phyloP scores from a whole-genome alignment of 208 protist species.

The Leptomonas pyrrhocoris region DNA sequence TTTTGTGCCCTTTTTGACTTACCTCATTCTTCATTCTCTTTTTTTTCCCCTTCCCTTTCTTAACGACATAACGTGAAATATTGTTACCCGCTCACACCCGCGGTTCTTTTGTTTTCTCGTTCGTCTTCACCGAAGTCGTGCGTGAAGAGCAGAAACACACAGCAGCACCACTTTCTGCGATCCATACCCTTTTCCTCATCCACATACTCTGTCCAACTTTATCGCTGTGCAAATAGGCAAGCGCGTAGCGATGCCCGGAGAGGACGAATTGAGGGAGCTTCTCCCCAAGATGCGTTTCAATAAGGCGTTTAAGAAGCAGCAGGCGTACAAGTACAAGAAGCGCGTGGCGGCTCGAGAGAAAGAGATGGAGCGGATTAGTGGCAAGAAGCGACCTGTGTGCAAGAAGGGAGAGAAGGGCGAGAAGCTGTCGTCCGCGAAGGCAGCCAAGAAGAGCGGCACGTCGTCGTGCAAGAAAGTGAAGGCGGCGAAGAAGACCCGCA shows the following conservation, averaged over 20 bases:
- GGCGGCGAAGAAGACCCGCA: slow-evolving; percentile 39
- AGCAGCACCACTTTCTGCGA: too few relatives aligned
- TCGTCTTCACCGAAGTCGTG: too few relatives aligned
- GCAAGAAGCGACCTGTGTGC: slow-evolving; percentile 24
- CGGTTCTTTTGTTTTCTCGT: too few relatives aligned
- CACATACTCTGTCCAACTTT: background rate
- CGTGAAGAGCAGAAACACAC: too few relatives aligned
- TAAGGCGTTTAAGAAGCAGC: slow-evolving; percentile 62
- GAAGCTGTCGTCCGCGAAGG: background rate
- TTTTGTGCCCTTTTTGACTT: slow-evolving; percentile 1
- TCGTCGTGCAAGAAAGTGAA: background rate
- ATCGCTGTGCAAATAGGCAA: background rate
- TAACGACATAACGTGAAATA: too few relatives aligned
- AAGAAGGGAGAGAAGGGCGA: background rate
- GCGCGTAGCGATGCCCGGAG: slow-evolving; percentile 16
- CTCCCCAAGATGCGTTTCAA: slow-evolving; percentile 56
- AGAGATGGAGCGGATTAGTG: slow-evolving; percentile 33
- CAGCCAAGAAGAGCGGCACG: slow-evolving; percentile 17
- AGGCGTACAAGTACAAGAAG: slow-evolving; percentile 50
- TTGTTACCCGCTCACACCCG: too few relatives aligned
- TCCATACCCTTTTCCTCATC: too few relatives aligned
- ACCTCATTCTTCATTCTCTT: slow-evolving; percentile 4
- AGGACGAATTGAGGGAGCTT: slow-evolving; percentile 37
- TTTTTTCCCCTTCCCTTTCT: slow-evolving; percentile 16
- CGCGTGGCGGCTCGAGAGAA: slow-evolving; percentile 38